Percentiles rank a stretch among this genome's conserved stretches.
phyloP scores from a whole-genome alignment of 352 stramenopile genomes.

The Sclerospora graminicola region DNA sequence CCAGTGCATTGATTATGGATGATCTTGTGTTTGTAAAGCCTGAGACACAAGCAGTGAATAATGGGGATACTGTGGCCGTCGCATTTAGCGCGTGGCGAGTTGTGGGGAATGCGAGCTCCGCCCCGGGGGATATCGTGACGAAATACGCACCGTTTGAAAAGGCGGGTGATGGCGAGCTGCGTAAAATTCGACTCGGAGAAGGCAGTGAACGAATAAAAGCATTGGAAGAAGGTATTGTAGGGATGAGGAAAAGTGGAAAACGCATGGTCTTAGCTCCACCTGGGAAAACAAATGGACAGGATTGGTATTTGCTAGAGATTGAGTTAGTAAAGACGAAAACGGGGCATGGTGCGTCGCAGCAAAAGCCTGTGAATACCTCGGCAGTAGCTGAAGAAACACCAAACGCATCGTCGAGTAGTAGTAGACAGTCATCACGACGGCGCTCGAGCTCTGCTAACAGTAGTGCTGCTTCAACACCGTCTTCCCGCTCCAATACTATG shows the following conservation, averaged over 20 bases:
- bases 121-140: constrained; percentile 50
- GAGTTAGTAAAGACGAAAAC: constrained; percentile 67
- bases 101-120: constrained; percentile 49
- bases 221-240: constrained; percentile 79
- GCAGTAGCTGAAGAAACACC: constrained; percentile 7
- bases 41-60: constrained; percentile 24
- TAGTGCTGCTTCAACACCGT: constrained; percentile 1
- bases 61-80: constrained; percentile 54
- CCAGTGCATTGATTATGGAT: constrained; percentile 38
- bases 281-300: constrained; percentile 65
- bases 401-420: constrained; percentile 9
- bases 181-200: constrained; percentile 72
- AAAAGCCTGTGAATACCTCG: constrained; percentile 22
- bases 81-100: constrained; percentile 68
- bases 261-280: constrained; percentile 84
- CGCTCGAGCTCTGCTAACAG: constrained; percentile 18
- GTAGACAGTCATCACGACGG: constrained; percentile 16
- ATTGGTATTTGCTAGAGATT: constrained; percentile 79
- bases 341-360: constrained; percentile 16
- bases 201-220: constrained; percentile 77
- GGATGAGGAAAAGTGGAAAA: constrained; percentile 84
- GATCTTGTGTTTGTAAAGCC: constrained; percentile 35
- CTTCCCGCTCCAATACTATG: constrained; percentile 12
- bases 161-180: constrained; percentile 29
- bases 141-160: constrained; percentile 79